These are phyloP conservation scores for Kitagawia praeruptora DNA, from an alignment of 129 eudicot species.

Conservation along the genomic window DNA sequence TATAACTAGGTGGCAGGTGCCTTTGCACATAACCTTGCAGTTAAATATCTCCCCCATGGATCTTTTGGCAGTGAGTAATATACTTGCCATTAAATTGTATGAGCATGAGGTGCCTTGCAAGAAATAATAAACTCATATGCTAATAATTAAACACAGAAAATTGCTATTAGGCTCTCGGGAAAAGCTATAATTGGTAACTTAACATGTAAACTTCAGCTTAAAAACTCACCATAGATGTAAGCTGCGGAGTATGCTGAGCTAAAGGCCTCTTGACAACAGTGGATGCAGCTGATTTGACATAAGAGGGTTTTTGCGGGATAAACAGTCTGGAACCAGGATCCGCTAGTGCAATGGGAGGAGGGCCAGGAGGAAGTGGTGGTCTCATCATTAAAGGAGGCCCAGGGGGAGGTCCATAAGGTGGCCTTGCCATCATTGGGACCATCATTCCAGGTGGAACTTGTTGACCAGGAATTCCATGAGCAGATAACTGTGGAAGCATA, in stretches of 20 bases:
- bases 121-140: background rate
- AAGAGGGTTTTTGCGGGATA: constrained; percentile 83
- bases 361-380: constrained; percentile 97
- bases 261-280: constrained; percentile 98
- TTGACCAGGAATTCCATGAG: constrained; percentile 61
- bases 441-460: constrained; percentile 62
- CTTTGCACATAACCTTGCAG: background rate
- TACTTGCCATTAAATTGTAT: background rate
- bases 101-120: background rate
- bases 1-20: background rate
- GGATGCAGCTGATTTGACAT: constrained; percentile 92
- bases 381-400: constrained; percentile 78
- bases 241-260: constrained; percentile 96
- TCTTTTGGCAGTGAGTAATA: background rate
- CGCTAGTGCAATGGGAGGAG: constrained; percentile 54
- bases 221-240: constrained; percentile 80
- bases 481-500: constrained; percentile 46
- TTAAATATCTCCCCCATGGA: background rate
- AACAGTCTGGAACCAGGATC: constrained; percentile 35
- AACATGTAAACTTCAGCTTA: background rate
- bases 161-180: background rate
- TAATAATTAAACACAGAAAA: background rate
- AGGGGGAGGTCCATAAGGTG: constrained; percentile 73
- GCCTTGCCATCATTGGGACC: constrained; percentile 64
- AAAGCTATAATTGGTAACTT: background rate